These are phyloP conservation scores for Lunasporangiospora selenospora DNA, from an alignment of 192 early-diverging fungal species.

Conservation along the genomic window DNA sequence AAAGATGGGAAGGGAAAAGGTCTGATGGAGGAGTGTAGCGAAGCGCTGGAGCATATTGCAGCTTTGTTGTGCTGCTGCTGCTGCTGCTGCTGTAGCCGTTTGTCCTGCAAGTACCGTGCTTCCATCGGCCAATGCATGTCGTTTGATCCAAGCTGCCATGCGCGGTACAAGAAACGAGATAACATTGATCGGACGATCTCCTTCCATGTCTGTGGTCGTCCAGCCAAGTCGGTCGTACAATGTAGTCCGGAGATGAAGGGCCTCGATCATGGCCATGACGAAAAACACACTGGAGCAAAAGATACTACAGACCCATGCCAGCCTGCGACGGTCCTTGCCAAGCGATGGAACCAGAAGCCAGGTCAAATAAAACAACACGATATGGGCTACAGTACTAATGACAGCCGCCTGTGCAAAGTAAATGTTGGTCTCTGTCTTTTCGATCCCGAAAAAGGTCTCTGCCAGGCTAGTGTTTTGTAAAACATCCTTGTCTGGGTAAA, in stretches of 20 bases:
- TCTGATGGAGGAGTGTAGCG: not conserved
- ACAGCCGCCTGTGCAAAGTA: not conserved
- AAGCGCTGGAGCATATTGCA: not conserved
- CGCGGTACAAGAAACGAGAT: not conserved
- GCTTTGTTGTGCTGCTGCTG: too few relatives aligned
- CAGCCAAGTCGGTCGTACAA: conserved; percentile 5
- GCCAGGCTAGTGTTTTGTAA: too few relatives aligned
- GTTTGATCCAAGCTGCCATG: not conserved
- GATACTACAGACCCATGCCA: not conserved
- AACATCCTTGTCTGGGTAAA: not conserved
- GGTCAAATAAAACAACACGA: not conserved
- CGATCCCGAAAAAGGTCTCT: conserved; percentile 3
- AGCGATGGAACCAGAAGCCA: conserved; percentile 4
- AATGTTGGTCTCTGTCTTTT: not conserved
- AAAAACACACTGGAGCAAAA: not conserved
- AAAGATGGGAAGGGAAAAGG: conserved; percentile 3
- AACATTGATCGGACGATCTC: not conserved
- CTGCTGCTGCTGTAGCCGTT: too few relatives aligned
- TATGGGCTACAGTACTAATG: not conserved
- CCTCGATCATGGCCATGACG: not conserved
- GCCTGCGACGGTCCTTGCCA: not conserved
- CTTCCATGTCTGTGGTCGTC: not conserved
- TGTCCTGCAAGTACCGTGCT: too few relatives aligned
- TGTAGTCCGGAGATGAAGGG: not conserved
- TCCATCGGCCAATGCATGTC: too few relatives aligned